Conservation (phyloP, 1,284 basidiomycete species). For the Ustilago loliicola region DNA sequence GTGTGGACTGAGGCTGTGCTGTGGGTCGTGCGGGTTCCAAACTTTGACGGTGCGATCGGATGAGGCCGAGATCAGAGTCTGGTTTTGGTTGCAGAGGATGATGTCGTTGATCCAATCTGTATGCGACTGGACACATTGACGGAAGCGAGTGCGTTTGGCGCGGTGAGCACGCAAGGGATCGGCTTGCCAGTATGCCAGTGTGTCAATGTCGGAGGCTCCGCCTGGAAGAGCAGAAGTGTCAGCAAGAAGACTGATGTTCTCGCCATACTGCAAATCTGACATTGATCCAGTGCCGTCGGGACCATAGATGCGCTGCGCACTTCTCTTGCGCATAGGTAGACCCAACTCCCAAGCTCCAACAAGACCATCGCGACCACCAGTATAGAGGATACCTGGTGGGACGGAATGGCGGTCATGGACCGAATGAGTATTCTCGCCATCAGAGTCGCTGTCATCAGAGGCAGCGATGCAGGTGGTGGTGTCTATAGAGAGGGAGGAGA, state of each 20-base stretch:
- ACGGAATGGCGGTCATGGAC: slow-evolving; percentile 6
- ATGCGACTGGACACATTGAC: slow-evolving; percentile 66
- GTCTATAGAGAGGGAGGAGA: slow-evolving; percentile 66
- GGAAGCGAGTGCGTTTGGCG: slow-evolving; percentile 38
- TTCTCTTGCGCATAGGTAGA: slow-evolving; percentile 75
- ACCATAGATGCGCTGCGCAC: slow-evolving; percentile 17
- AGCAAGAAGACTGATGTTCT: slow-evolving; percentile 29
- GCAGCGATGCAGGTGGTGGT: slow-evolving; percentile 50
- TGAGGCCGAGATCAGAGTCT: slow-evolving; percentile 93
- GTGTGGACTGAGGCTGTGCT: slow-evolving; percentile 75
- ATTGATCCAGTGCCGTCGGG: slow-evolving; percentile 15
- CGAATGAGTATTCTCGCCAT: not conserved
- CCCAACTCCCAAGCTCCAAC: slow-evolving; percentile 91
- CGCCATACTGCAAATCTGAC: slow-evolving; percentile 22
- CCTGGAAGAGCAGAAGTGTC: slow-evolving; percentile 28
- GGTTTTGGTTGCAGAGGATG: slow-evolving; percentile 89
- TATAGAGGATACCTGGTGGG: slow-evolving; percentile 92
- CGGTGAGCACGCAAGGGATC: slow-evolving; percentile 42
- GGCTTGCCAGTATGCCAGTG: slow-evolving; percentile 45
- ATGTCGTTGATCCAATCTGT: slow-evolving; percentile 98
- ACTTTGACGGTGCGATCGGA: slow-evolving; percentile 94
- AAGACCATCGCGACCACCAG: slow-evolving; percentile 91
- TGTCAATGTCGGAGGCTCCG: slow-evolving; percentile 16
- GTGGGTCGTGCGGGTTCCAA: slow-evolving; percentile 86
- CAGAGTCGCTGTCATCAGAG: slow-evolving; percentile 8